These are phyloP conservation scores for Cryptosporidium muris DNA, from an alignment of 169 alveolate species.

Conservation along the genomic window DNA sequence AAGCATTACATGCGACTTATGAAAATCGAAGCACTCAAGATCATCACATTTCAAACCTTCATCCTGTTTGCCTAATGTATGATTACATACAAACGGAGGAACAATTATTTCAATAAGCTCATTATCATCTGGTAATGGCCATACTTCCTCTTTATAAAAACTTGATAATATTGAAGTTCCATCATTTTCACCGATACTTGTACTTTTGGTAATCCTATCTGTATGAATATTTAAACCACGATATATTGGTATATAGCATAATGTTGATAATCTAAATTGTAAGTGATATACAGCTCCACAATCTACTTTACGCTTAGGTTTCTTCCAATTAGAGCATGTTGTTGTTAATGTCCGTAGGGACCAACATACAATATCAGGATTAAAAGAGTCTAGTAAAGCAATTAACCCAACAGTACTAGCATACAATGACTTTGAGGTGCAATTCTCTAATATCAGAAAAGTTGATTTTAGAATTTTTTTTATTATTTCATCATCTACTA, in stretches of 20 bases:
- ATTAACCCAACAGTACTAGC: constrained; percentile 59
- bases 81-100: constrained; percentile 64
- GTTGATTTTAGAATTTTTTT: constrained; percentile 61
- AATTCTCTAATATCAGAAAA: constrained; percentile 51
- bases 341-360: constrained; percentile 57
- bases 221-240: background rate
- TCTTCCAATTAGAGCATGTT: constrained; percentile 69
- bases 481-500: constrained; percentile 31
- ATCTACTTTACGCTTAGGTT: constrained; percentile 53
- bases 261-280: constrained; percentile 59
- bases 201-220: background rate
- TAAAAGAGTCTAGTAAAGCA: constrained; percentile 57
- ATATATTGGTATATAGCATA: constrained; percentile 37
- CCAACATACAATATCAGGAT: constrained; percentile 70
- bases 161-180: constrained; percentile 1
- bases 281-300: constrained; percentile 62
- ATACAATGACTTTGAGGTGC: constrained; percentile 57
- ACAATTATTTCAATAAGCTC: constrained; percentile 49
- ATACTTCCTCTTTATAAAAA: constrained; percentile 39
- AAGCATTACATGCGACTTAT: constrained; percentile 50
- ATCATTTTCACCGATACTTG: background rate
- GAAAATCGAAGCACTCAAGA: constrained; percentile 51
- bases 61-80: background rate
- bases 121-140: constrained; percentile 45
- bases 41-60: constrained; percentile 34